Evolutionary conservation across 495 filamentous ascomycete genomes (phyloP).

Genomic region (Neurospora sp.): DNA sequence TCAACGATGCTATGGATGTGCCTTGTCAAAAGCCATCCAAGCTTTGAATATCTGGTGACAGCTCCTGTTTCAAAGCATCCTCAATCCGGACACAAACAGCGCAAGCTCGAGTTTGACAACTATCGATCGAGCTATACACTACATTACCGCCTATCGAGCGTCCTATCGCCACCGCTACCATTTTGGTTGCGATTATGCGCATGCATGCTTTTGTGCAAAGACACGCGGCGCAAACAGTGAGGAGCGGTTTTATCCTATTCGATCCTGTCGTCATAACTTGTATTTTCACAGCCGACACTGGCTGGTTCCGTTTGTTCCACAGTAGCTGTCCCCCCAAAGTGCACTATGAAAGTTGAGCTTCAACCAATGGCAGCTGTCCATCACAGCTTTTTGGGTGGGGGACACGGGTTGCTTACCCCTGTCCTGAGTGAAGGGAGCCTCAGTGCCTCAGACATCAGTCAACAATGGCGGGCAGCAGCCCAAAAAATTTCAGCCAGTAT

Average conservation of each 20-base stretch:
- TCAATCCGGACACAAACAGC: background rate
- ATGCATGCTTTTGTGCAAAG: background rate
- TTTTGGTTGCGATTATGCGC: background rate
- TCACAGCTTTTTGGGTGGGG: background rate
- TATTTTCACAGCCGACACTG: background rate
- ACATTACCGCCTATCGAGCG: background rate
- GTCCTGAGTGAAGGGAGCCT: constrained; percentile 13
- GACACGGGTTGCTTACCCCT: background rate
- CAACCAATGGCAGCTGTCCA: background rate
- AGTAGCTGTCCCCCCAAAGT: background rate
- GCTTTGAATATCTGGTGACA: background rate
- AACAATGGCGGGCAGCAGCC: constrained; percentile 2
- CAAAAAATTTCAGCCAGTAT: constrained; percentile 19
- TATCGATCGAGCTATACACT: background rate
- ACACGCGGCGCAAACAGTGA: background rate
- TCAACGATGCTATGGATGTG: background rate
- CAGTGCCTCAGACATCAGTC: constrained; percentile 23
- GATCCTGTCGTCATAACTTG: background rate
- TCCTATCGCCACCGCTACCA: background rate
- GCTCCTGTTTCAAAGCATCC: background rate
- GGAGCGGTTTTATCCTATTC: background rate
- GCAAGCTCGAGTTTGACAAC: background rate
- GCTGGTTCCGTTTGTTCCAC: background rate
- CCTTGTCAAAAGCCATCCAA: background rate
- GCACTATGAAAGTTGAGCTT: background rate